Evolutionary conservation across 768 basidiomycete species (phyloP).

Genomic region (Lanmaoa rubissima): DNA sequence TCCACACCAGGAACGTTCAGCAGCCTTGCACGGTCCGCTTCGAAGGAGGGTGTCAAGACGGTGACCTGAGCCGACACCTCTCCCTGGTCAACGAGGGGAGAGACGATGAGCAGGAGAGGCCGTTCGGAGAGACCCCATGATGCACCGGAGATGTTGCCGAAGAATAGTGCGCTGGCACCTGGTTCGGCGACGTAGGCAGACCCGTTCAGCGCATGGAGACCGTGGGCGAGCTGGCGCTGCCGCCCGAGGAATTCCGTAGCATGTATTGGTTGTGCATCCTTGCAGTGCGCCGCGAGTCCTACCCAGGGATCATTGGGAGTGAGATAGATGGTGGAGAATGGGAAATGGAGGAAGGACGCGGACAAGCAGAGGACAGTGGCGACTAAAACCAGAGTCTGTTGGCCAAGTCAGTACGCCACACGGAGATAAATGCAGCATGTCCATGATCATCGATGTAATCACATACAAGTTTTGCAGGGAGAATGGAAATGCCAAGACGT

Average conservation of each 20-base stretch:
- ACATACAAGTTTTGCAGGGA: constrained; percentile 14
- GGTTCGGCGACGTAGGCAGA: constrained; percentile 81
- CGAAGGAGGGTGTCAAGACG: constrained; percentile 76
- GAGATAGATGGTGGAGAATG: neutral
- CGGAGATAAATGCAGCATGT: neutral
- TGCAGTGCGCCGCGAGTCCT: constrained; percentile 43
- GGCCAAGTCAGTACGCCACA: neutral
- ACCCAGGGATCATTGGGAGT: constrained; percentile 15
- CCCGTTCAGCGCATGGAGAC: constrained; percentile 48
- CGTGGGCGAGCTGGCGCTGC: constrained; percentile 53
- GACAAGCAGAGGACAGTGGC: constrained; percentile 3
- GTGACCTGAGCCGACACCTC: constrained; percentile 44
- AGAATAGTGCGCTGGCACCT: constrained; percentile 67
- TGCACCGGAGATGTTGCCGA: constrained; percentile 61
- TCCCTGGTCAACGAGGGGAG: constrained; percentile 35
- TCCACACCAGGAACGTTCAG: constrained; percentile 50
- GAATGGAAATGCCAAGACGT: neutral
- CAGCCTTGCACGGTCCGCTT: constrained; percentile 64
- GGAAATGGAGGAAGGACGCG: neutral
- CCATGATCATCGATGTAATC: neutral
- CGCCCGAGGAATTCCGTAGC: constrained; percentile 46
- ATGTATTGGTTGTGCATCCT: constrained; percentile 46
- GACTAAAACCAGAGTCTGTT: constrained; percentile 15
- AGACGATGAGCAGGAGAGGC: constrained; percentile 68
- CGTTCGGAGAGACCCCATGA: constrained; percentile 77